Evolutionary conservation across 352 stramenopile genomes (phyloP).

Genomic region (Phytophthora cryptogea): DNA sequence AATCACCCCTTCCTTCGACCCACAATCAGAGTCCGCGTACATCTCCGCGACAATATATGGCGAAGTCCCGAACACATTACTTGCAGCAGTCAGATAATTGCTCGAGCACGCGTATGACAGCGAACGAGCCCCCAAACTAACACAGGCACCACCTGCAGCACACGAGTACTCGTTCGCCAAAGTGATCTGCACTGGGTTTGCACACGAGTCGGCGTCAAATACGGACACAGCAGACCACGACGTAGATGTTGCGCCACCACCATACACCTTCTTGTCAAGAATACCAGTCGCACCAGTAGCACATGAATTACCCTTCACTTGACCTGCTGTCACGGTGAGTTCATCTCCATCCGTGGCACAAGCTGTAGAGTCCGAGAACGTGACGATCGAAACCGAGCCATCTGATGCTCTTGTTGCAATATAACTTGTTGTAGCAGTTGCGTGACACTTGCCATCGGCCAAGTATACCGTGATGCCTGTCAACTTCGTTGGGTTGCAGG

Average conservation of each 20-base stretch:
- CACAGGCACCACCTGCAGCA: neutral
- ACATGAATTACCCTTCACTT: constrained; percentile 3
- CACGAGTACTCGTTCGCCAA: constrained; percentile 5
- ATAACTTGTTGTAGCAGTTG: constrained; percentile 2
- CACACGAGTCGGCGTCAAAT: constrained; percentile 1
- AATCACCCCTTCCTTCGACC: constrained; percentile 8
- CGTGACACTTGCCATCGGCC: constrained; percentile 22
- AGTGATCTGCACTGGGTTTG: constrained; percentile 1
- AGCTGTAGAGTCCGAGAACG: neutral
- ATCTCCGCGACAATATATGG: constrained; percentile 15
- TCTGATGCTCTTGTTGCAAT: neutral
- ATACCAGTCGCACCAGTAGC: neutral
- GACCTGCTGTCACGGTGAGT: neutral
- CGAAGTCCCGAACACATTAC: neutral
- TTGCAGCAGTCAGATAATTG: constrained; percentile 4
- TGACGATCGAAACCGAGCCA: neutral
- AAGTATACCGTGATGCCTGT: constrained; percentile 8
- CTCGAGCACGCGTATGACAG: constrained; percentile 6
- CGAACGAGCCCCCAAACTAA: constrained; percentile 10
- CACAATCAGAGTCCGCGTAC: constrained; percentile 3
- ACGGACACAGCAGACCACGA: neutral
- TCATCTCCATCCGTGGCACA: neutral
- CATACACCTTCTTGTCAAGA: constrained; percentile 6
- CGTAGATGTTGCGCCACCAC: neutral
- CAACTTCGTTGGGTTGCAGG: constrained; percentile 1